These are phyloP conservation scores for Sporisorium sorghi DNA, from an alignment of 1,284 basidiomycete species.

Conservation along the genomic window DNA sequence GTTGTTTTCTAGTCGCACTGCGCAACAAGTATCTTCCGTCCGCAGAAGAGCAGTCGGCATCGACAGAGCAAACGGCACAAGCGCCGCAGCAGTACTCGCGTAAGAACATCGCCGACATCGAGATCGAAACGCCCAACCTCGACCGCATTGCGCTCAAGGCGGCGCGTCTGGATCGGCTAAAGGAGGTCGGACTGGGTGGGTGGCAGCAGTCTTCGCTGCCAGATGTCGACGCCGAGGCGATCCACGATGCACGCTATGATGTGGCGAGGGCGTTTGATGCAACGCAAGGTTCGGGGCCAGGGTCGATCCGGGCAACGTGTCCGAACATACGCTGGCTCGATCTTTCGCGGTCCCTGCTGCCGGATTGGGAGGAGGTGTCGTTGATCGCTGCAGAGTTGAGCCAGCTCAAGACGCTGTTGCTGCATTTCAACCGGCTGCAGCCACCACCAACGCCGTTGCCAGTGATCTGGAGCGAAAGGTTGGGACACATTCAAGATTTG, in stretches of 20 bases:
- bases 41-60: conserved; percentile 4
- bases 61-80: neutral
- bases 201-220: conserved; percentile 22
- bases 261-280: conserved; percentile 73
- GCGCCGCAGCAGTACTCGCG: conserved; percentile 72
- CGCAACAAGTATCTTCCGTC: conserved; percentile 56
- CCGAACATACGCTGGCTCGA: conserved; percentile 82
- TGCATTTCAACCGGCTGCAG: conserved; percentile 71
- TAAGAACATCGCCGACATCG: conserved; percentile 72
- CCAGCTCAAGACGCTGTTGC: conserved; percentile 76
- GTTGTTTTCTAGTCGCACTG: conserved; percentile 81
- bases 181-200: conserved; percentile 81
- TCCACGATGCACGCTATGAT: conserved; percentile 66
- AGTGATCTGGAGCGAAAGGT: conserved; percentile 70
- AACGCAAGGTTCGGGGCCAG: conserved; percentile 72
- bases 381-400: conserved; percentile 77
- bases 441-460: conserved; percentile 57
- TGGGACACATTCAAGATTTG: conserved; percentile 76
- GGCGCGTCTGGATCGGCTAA: conserved; percentile 76
- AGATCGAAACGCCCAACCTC: conserved; percentile 86
- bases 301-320: conserved; percentile 75
- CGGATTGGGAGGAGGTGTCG: conserved; percentile 79
- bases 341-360: conserved; percentile 81
- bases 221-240: conserved; percentile 17
- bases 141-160: conserved; percentile 81